phyloP scores from a whole-genome alignment of 306 rosid genomes.

The Carpinus fangiana region DNA sequence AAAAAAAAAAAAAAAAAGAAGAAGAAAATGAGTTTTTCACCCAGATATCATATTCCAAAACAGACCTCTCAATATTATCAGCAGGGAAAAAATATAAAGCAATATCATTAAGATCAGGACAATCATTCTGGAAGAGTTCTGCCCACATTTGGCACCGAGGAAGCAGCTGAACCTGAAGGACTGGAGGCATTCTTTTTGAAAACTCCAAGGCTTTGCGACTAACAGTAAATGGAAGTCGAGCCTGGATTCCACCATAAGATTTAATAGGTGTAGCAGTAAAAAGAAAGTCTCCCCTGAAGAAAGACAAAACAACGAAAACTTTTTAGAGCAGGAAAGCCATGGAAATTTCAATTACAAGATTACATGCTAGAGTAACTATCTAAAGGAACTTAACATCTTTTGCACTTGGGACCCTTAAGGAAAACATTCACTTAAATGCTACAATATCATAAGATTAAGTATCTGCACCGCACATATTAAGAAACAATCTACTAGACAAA shows the following conservation, averaged over 20 bases:
- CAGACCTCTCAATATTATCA: slow-evolving; percentile 47
- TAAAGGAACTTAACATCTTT: not conserved
- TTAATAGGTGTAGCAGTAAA: slow-evolving; percentile 18
- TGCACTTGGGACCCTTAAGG: not conserved
- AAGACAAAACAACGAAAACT: slow-evolving; percentile 21
- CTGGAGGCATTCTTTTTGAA: slow-evolving; percentile 50
- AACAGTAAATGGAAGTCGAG: slow-evolving; percentile 57
- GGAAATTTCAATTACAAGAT: not conserved
- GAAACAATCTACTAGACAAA: not conserved
- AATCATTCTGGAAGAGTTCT: slow-evolving; percentile 42
- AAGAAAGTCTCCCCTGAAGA: slow-evolving; percentile 62
- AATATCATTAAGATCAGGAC: slow-evolving; percentile 60
- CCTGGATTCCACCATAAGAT: slow-evolving; percentile 55
- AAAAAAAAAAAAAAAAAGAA: not conserved
- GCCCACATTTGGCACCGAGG: slow-evolving; percentile 40
- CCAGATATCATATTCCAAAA: slow-evolving; percentile 27
- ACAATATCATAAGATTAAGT: slow-evolving; percentile 1
- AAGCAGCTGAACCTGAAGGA: slow-evolving; percentile 45
- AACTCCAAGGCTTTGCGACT: slow-evolving; percentile 42
- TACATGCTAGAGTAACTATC: slow-evolving; percentile 13
- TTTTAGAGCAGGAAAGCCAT: not conserved
- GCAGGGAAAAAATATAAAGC: slow-evolving; percentile 70
- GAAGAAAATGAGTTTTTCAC: not conserved
- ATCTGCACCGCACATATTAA: slow-evolving; percentile 13
- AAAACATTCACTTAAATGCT: not conserved